Conservation (phyloP, 495 filamentous ascomycete species). For the Penicillium tannophilum region DNA sequence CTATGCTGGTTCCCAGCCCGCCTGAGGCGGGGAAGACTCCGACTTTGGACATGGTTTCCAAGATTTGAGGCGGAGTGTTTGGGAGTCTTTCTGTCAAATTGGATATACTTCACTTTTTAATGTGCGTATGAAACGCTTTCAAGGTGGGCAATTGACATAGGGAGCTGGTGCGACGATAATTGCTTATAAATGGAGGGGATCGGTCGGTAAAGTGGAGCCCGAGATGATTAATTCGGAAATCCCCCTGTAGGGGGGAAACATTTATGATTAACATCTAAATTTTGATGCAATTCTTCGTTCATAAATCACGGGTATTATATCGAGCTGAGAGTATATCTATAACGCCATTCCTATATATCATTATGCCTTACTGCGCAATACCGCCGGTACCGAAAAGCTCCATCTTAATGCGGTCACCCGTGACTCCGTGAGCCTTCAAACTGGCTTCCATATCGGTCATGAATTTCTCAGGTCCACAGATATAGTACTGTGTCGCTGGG, state of each 20-base stretch:
- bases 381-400: conserved; percentile 70
- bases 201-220: not conserved
- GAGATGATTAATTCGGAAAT: not conserved
- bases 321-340: not conserved
- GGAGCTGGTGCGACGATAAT: too few species aligned
- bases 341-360: not conserved
- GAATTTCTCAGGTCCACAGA: conserved; percentile 69
- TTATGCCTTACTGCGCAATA: conserved; percentile 10
- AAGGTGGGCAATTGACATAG: too few species aligned
- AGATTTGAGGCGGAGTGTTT: not conserved
- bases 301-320: not conserved
- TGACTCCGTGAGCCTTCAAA: conserved; percentile 55
- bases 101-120: too few species aligned
- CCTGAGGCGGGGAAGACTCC: conserved; percentile 57
- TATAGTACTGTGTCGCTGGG: conserved; percentile 60
- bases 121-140: too few species aligned
- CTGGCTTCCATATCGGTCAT: conserved; percentile 58
- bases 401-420: conserved; percentile 57
- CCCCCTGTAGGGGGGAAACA: not conserved
- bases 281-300: not conserved
- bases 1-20: conserved; percentile 47
- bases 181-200: conserved; percentile 1
- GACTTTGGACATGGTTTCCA: conserved; percentile 26
- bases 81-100: too few species aligned
- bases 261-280: not conserved